Percentiles rank a stretch among this genome's conserved stretches.
phyloP scores from a whole-genome alignment of 1,139 yeast genomes.

The Candida dubliniensis region DNA sequence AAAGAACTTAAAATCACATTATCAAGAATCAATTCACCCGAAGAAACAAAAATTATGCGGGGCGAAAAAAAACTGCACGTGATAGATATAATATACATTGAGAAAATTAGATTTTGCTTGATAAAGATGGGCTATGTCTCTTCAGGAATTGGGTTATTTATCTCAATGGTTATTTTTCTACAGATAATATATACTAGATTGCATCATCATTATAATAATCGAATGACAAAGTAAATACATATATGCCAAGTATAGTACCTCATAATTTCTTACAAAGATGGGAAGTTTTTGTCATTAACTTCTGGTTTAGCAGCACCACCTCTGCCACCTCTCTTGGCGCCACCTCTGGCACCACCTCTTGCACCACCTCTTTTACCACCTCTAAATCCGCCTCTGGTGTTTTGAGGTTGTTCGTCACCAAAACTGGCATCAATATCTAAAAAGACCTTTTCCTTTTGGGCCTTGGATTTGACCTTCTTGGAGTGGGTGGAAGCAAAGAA shows the following conservation, averaged over 20 bases:
- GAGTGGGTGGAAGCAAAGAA: slow-evolving; percentile 55
- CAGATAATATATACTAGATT: neutral
- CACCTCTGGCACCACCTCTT: slow-evolving; percentile 24
- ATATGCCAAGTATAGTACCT: neutral
- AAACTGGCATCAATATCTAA: slow-evolving; percentile 68
- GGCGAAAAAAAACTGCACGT: too few relatives aligned
- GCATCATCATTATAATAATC: neutral
- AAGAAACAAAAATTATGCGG: too few relatives aligned
- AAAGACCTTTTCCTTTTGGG: slow-evolving; percentile 66
- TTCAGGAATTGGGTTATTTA: neutral
- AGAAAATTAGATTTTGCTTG: too few relatives aligned
- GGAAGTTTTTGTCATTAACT: slow-evolving; percentile 61
- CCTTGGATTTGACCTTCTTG: slow-evolving; percentile 63
- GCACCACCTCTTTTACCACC: slow-evolving; percentile 43
- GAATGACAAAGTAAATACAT: neutral
- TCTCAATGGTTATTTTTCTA: neutral
- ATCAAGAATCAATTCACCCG: too few relatives aligned
- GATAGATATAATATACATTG: too few relatives aligned
- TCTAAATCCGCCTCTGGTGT: slow-evolving; percentile 25
- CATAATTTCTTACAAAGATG: slow-evolving; percentile 44
- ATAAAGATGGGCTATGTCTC: too few relatives aligned
- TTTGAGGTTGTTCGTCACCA: slow-evolving; percentile 43
- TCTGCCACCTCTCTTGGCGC: slow-evolving; percentile 33
- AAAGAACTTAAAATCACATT: too few relatives aligned
- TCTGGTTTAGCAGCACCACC: slow-evolving; percentile 37